Conservation (phyloP, 192 early-diverging fungal genomes). For the Umbelopsis isabellina region DNA sequence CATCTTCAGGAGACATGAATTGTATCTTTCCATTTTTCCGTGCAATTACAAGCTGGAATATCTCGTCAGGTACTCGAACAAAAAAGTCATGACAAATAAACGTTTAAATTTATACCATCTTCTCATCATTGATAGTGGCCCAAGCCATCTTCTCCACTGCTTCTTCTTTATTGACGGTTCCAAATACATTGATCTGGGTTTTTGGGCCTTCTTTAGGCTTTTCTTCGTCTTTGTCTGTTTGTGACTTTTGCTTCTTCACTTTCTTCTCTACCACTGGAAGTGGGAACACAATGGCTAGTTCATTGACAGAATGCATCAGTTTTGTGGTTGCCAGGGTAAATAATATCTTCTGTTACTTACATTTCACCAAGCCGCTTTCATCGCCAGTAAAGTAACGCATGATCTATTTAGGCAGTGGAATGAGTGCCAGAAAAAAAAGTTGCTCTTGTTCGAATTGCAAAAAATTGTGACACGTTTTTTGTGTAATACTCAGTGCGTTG, state of each 20-base stretch:
- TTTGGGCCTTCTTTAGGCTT: constrained; percentile 24
- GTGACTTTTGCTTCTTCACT: constrained; percentile 15
- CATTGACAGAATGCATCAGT: neutral
- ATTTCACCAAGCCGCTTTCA: constrained; percentile 44
- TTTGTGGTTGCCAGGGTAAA: neutral
- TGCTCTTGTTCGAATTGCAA: neutral
- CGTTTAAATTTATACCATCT: constrained; percentile 19
- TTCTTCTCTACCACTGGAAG: constrained; percentile 25
- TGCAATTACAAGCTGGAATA: constrained; percentile 49
- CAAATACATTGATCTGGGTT: constrained; percentile 22
- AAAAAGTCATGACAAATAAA: neutral
- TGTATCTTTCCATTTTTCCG: constrained; percentile 56
- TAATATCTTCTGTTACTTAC: constrained; percentile 13
- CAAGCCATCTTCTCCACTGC: constrained; percentile 33
- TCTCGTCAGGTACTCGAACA: neutral
- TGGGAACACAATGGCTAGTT: constrained; percentile 30
- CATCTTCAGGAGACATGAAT: constrained; percentile 46
- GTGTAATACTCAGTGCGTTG: neutral
- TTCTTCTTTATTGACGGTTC: constrained; percentile 32
- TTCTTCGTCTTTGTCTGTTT: constrained; percentile 22
- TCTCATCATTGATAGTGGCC: constrained; percentile 24
- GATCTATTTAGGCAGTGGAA: neutral
- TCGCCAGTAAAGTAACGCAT: constrained; percentile 44
- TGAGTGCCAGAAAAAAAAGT: neutral
- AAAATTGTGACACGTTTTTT: constrained; percentile 21